These are phyloP conservation scores for Fonsecaea pugnacius DNA, from an alignment of 2,329 filamentous ascomycete species.

Conservation along the genomic window DNA sequence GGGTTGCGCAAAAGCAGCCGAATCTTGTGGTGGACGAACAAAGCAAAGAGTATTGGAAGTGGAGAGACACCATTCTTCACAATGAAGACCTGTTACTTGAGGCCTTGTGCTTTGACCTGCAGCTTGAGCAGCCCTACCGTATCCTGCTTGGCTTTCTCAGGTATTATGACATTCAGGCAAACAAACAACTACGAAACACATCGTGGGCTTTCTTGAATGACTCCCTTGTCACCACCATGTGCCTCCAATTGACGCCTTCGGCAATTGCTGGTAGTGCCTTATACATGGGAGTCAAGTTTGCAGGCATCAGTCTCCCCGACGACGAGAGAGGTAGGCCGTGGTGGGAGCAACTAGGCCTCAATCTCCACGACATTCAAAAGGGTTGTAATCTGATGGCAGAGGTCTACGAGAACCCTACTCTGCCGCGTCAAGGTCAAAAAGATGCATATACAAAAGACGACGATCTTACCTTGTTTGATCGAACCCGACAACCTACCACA, in stretches of 20 bases:
- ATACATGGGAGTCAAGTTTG: slow-evolving; percentile 81
- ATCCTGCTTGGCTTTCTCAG: slow-evolving; percentile 80
- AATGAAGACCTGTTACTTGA: slow-evolving; percentile 94
- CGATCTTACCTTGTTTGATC: slow-evolving; percentile 41
- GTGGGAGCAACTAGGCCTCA: slow-evolving; percentile 80
- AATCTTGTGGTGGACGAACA: slow-evolving; percentile 92
- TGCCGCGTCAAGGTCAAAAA: slow-evolving; percentile 50
- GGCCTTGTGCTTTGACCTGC: slow-evolving; percentile 88
- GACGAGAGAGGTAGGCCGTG: slow-evolving; percentile 77
- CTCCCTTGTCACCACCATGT: slow-evolving; percentile 80
- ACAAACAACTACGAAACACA: slow-evolving; percentile 80
- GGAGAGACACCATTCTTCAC: slow-evolving; percentile 89
- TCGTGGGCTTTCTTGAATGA: slow-evolving; percentile 96
- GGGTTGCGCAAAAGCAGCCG: slow-evolving; percentile 91
- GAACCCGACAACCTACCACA: slow-evolving; percentile 41
- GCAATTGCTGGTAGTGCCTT: slow-evolving; percentile 84
- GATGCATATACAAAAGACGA: slow-evolving; percentile 47
- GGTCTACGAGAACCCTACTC: slow-evolving; percentile 51
- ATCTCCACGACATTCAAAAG: slow-evolving; percentile 69
- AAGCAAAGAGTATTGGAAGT: slow-evolving; percentile 97
- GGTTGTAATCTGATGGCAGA: slow-evolving; percentile 77
- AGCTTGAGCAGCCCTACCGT: slow-evolving; percentile 85
- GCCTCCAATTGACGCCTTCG: slow-evolving; percentile 75
- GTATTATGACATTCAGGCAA: slow-evolving; percentile 73
- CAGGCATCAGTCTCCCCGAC: slow-evolving; percentile 71